phyloP scores from a whole-genome alignment of 1,139 yeast species.

The Debaryomyces robertsiae region DNA sequence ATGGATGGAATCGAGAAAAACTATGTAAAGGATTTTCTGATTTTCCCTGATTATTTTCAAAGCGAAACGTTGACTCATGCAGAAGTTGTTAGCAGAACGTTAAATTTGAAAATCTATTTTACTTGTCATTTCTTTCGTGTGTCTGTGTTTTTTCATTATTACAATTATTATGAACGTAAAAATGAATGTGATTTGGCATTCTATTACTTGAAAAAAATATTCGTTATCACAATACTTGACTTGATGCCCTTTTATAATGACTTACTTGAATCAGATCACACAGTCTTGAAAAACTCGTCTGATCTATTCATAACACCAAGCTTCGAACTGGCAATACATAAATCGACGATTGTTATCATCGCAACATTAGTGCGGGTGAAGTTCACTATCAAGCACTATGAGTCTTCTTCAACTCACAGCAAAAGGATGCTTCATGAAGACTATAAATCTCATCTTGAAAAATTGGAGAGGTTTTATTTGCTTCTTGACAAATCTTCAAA shows the following conservation, averaged over 20 bases:
- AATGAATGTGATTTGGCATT: conserved; percentile 26
- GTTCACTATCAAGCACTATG: conserved; percentile 12
- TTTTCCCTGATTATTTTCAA: conserved; percentile 13
- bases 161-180: conserved; percentile 38
- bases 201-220: conserved; percentile 33
- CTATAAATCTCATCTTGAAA: conserved; percentile 17
- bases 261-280: conserved; percentile 25
- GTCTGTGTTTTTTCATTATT: conserved; percentile 37
- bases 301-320: conserved; percentile 43
- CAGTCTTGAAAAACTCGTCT: conserved; percentile 22
- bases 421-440: conserved; percentile 16
- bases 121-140: conserved; percentile 23
- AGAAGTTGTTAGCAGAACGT: conserved; percentile 16
- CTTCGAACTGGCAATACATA: conserved; percentile 35
- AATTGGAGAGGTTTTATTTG: conserved; percentile 17
- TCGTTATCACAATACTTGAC: conserved; percentile 28
- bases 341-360: conserved; percentile 28
- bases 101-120: conserved; percentile 27
- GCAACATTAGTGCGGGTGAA: conserved; percentile 27
- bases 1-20: conserved; percentile 22
- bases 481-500: conserved; percentile 22
- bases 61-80: conserved; percentile 6
- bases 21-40: conserved; percentile 18
- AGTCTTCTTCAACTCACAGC: conserved; percentile 14
- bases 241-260: conserved; percentile 36